Base-by-base conservation (phyloP, 2,329 filamentous ascomycete species). In the Polytolypa hystricis region DNA sequence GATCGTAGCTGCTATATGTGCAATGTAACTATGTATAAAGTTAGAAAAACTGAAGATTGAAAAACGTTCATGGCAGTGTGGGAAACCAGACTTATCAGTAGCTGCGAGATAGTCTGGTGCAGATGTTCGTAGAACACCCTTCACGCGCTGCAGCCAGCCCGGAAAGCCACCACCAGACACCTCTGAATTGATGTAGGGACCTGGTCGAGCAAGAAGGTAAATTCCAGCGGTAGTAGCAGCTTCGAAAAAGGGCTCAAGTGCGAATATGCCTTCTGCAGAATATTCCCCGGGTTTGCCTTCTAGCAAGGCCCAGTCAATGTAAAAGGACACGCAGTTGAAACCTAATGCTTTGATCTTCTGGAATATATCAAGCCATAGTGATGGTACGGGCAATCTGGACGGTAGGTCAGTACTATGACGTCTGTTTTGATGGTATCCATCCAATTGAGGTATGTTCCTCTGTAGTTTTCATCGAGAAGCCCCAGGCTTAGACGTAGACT, bases 311-410 rank as follows among this genome's bases (percentile, higher is more conserved):
- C 83, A 93, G 48, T 86, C 72, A 5, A 79, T 67, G 50, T 89
- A 89, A 55, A 87, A 85, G 0, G 81, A 85, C 1, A 87, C 79
- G 30, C 74, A 72, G 48, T 82, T 89, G 60, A 85, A 87, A 0
- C 84, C 84, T 1, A 86, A 60, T 0, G 82, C 79, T 56, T 81
- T 86, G 56, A 89, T 75, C 59, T 93, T 93, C 50, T 91, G 79
- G 47, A 93, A 80, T 2, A 89, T 53, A 46, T 89, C 84, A 6
- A 82, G 65, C 65, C 78, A 79, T 4, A 81, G 62, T 32, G 65
- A 63, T 2, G 74, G 68, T 1, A 80, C 75, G 1, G 77, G 75
- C 1, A 80, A 58, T 46, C 73, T 70, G 35, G 5, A 30, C 2
- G 10, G 5, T 10, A 18, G 18, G 26, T 51, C 12, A 50, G 23